Conservation (phyloP, 345 rosid species). For the Ceriops zippeliana region DNA sequence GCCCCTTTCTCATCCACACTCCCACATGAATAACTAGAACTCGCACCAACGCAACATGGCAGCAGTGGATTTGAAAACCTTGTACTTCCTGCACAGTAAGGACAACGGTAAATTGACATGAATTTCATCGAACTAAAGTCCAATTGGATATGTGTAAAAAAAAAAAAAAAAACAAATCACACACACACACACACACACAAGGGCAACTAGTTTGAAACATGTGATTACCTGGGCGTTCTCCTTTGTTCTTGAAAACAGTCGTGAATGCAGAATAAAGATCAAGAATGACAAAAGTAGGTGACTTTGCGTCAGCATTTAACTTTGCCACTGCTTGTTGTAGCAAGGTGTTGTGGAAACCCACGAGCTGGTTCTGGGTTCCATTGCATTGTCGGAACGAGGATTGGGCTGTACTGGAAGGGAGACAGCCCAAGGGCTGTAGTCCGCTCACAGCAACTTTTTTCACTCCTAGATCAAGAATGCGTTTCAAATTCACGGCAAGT, state of each 20-base stretch:
- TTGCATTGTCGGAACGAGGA: conserved; percentile 50
- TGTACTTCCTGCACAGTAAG: conserved; percentile 3
- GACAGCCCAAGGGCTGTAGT: conserved; percentile 75
- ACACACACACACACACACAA: not conserved
- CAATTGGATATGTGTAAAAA: not conserved
- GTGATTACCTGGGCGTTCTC: conserved; percentile 11
- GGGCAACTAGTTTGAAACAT: not conserved
- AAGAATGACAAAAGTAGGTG: conserved; percentile 37
- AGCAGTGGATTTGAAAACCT: conserved; percentile 33
- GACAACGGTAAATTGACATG: not conserved
- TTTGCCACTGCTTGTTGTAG: conserved; percentile 45
- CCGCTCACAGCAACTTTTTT: conserved; percentile 44
- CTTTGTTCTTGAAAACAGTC: conserved; percentile 37
- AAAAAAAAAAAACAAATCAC: not conserved
- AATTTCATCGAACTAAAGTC: not conserved
- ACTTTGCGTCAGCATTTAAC: conserved; percentile 37
- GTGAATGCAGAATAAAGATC: conserved; percentile 62
- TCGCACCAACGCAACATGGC: conserved; percentile 54
- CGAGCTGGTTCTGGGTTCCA: conserved; percentile 31
- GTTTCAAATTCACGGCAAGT: conserved; percentile 38
- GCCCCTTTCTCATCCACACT: conserved; percentile 33
- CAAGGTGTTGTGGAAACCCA: conserved; percentile 47
- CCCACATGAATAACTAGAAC: conserved; percentile 34
- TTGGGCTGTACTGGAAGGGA: conserved; percentile 39
- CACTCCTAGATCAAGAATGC: conserved; percentile 55